Percentiles rank a stretch among this genome's conserved stretches.
These are phyloP conservation scores for Penicillium malachiteum DNA, from an alignment of 495 filamentous ascomycete species.

Conservation along the genomic window DNA sequence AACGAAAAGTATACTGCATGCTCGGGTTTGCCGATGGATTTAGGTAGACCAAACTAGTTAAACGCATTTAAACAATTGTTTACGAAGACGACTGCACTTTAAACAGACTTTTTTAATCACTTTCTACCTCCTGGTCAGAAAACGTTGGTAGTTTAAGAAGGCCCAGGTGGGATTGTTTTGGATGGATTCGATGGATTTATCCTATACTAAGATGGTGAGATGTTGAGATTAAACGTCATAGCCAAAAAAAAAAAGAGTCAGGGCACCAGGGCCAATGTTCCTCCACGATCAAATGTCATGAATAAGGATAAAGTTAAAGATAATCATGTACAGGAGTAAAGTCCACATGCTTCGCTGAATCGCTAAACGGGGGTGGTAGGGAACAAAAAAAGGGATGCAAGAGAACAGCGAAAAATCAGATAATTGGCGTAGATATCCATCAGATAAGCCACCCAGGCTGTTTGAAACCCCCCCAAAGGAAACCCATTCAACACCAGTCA, in stretches of 20 bases:
- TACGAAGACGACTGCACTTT: not conserved
- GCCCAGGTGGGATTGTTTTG: too few relatives aligned
- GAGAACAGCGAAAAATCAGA: slow-evolving; percentile 4
- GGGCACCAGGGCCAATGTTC: not conserved
- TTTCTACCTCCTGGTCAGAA: too few relatives aligned
- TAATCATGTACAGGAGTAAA: slow-evolving; percentile 23
- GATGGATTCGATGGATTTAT: too few relatives aligned
- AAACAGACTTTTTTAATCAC: too few relatives aligned
- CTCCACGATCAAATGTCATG: not conserved
- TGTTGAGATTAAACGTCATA: not conserved
- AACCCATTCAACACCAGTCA: slow-evolving; percentile 28
- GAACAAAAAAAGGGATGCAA: not conserved
- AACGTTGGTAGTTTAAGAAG: too few relatives aligned
- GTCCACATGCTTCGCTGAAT: slow-evolving; percentile 23
- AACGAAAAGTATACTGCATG: slow-evolving; percentile 30
- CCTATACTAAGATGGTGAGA: too few relatives aligned
- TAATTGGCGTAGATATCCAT: slow-evolving; percentile 17
- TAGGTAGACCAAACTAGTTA: slow-evolving; percentile 25
- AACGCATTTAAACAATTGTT: slow-evolving; percentile 18
- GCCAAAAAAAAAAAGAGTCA: not conserved
- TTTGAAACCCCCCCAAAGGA: slow-evolving; percentile 8
- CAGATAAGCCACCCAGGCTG: slow-evolving; percentile 17
- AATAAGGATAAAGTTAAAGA: not conserved
- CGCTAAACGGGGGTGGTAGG: slow-evolving; percentile 4
- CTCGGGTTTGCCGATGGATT: slow-evolving; percentile 14